Conservation (phyloP, 345 rosid species). For the Hevea brasiliensis region DNA sequence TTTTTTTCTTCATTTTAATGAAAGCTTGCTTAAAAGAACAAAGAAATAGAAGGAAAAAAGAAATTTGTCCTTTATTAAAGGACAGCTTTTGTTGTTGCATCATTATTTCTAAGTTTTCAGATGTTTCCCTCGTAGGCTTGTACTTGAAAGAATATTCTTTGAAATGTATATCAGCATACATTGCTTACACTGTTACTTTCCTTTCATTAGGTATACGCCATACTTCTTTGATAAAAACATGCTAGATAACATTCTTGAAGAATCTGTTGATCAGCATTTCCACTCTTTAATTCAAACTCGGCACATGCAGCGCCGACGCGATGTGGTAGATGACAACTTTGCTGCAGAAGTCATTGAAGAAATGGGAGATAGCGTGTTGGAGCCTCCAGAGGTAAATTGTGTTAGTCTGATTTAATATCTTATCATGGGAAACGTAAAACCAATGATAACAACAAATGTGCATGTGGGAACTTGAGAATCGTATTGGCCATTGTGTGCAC, state of each 20-base stretch:
- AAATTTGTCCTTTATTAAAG: not conserved
- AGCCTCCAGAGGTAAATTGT: constrained; percentile 81
- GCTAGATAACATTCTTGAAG: constrained; percentile 93
- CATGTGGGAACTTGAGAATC: constrained; percentile 10
- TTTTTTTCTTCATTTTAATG: not conserved
- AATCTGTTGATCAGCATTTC: constrained; percentile 93
- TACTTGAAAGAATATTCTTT: constrained; percentile 1
- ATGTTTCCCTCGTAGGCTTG: not conserved
- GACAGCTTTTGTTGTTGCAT: not conserved
- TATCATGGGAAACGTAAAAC: not conserved
- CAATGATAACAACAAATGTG: constrained; percentile 4
- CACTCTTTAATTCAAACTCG: constrained; percentile 81
- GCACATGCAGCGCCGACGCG: constrained; percentile 77
- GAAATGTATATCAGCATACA: not conserved
- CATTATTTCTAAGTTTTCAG: not conserved
- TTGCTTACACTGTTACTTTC: constrained; percentile 22
- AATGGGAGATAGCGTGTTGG: constrained; percentile 79
- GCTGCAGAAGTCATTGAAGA: constrained; percentile 82
- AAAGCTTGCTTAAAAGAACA: not conserved
- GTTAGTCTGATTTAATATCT: not conserved
- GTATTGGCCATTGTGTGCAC: not conserved
- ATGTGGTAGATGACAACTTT: constrained; percentile 78
- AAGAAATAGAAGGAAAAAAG: not conserved
- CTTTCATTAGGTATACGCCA: constrained; percentile 79
- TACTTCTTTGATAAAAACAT: constrained; percentile 90